These are phyloP conservation scores for Lasiodiplodia gonubiensis DNA, from an alignment of 2,329 filamentous ascomycete genomes.

Conservation along the genomic window DNA sequence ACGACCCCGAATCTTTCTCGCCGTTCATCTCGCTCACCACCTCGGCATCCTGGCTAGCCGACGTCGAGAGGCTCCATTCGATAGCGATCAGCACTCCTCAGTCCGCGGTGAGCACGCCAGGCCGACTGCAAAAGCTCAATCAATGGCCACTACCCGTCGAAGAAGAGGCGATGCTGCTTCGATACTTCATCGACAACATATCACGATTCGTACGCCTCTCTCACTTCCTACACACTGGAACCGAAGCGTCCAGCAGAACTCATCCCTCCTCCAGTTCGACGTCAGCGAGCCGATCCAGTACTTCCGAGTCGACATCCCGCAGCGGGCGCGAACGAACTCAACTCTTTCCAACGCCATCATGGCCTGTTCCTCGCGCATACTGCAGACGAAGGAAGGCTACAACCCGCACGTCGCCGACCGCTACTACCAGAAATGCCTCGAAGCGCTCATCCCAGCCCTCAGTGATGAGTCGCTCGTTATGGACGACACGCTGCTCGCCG, in stretches of 20 bases:
- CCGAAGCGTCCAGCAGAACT: conserved; percentile 3
- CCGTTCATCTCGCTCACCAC: conserved; percentile 3
- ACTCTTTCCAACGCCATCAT: conserved; percentile 52
- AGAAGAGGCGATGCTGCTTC: conserved; percentile 46
- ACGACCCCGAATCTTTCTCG: neutral
- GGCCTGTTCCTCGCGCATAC: conserved; percentile 50
- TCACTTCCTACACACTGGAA: too few species aligned
- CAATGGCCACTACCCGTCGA: conserved; percentile 46
- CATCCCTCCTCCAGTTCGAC: conserved; percentile 38
- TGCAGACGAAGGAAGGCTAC: conserved; percentile 48
- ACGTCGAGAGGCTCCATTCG: neutral
- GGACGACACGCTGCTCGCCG: conserved; percentile 49
- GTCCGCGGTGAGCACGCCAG: neutral
- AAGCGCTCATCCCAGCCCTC: conserved; percentile 49
- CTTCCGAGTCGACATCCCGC: conserved; percentile 44
- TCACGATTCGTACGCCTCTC: conserved; percentile 41
- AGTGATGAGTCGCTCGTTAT: conserved; percentile 47
- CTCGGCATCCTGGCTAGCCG: conserved; percentile 2
- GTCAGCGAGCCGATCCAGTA: conserved; percentile 44
- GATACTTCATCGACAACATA: conserved; percentile 45
- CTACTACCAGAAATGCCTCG: conserved; percentile 50
- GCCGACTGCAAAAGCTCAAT: conserved; percentile 25
- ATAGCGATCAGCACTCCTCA: conserved; percentile 9
- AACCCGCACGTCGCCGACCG: conserved; percentile 50
- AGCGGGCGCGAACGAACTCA: conserved; percentile 44